phyloP scores from a whole-genome alignment of 805 yeast species.

The Isabelozyma gotoi region DNA sequence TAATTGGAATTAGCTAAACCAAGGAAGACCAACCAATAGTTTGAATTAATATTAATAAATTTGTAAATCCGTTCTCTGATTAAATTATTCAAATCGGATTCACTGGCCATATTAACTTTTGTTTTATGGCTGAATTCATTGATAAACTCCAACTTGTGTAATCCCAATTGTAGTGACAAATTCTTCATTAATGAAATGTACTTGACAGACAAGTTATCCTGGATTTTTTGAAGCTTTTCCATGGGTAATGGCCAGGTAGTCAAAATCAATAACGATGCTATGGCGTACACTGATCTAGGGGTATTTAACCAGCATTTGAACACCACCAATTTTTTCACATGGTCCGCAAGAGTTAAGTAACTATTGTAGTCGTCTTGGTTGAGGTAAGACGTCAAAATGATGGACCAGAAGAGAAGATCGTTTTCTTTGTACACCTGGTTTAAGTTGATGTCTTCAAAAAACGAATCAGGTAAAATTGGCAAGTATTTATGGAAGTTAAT shows the following conservation, averaged over 20 bases:
- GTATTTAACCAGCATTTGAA: slow-evolving; percentile 44
- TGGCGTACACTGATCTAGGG: slow-evolving; percentile 42
- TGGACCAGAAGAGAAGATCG: slow-evolving; percentile 41
- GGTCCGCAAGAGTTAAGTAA: slow-evolving; percentile 26
- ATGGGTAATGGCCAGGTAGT: slow-evolving; percentile 47
- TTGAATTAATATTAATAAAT: slow-evolving; percentile 41
- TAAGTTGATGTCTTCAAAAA: slow-evolving; percentile 13
- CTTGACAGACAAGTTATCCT: slow-evolving; percentile 33
- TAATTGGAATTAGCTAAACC: slow-evolving; percentile 34
- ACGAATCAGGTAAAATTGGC: slow-evolving; percentile 30
- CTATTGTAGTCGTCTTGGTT: slow-evolving; percentile 13
- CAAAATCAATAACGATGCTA: slow-evolving; percentile 38
- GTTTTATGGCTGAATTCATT: slow-evolving; percentile 41
- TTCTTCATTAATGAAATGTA: slow-evolving; percentile 38
- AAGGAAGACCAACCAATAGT: slow-evolving; percentile 41
- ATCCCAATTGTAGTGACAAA: slow-evolving; percentile 41
- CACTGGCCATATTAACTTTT: slow-evolving; percentile 19
- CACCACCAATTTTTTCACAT: slow-evolving; percentile 38
- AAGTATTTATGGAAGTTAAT: slow-evolving; percentile 27
- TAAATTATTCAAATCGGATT: slow-evolving; percentile 29
- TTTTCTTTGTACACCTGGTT: slow-evolving; percentile 23
- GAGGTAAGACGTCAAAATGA: slow-evolving; percentile 33
- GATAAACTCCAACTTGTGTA: slow-evolving; percentile 41
- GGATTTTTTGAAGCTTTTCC: slow-evolving; percentile 17
- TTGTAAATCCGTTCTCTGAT: slow-evolving; percentile 43